A percentile compares a stretch with the other conserved stretches of the same genome.
Conservation (phyloP, 129 eudicot genomes). For the Lactuca saligna region DNA sequence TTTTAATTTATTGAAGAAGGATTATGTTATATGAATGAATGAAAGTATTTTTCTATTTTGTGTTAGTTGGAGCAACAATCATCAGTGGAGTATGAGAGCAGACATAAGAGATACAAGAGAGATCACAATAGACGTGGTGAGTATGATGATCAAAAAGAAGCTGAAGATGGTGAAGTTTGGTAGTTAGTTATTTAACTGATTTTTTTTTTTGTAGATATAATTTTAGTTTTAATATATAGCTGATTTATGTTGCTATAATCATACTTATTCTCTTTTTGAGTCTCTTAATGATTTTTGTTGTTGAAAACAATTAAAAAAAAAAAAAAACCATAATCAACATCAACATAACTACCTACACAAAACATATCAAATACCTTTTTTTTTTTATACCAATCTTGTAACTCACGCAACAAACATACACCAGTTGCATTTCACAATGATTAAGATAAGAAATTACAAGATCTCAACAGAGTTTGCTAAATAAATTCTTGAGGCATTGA, state of each 20-base stretch:
- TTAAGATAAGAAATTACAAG: neutral
- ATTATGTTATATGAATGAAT: neutral
- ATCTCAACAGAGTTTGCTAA: neutral
- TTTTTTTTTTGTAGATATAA: conserved; percentile 30
- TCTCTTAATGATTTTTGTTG: too few relatives aligned
- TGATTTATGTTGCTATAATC: conserved; percentile 5
- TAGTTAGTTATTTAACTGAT: conserved; percentile 29
- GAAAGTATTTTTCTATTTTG: conserved; percentile 1
- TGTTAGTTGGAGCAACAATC: conserved; percentile 58
- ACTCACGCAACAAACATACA: neutral
- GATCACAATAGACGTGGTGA: conserved; percentile 48
- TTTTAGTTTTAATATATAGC: conserved; percentile 18
- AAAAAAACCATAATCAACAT: neutral
- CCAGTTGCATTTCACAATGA: conserved; percentile 13
- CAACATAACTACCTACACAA: too few relatives aligned
- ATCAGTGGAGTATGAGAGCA: conserved; percentile 52
- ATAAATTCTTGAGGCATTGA: neutral
- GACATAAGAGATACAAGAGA: conserved; percentile 67
- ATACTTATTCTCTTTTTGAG: too few relatives aligned
- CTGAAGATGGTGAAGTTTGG: conserved; percentile 65
- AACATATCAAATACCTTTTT: neutral
- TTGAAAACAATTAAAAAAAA: too few relatives aligned
- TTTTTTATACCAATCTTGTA: too few relatives aligned
- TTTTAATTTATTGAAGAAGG: too few relatives aligned
- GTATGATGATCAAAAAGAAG: conserved; percentile 58